phyloP scores from a whole-genome alignment of 768 basidiomycete genomes.

The Mycena vitilis region DNA sequence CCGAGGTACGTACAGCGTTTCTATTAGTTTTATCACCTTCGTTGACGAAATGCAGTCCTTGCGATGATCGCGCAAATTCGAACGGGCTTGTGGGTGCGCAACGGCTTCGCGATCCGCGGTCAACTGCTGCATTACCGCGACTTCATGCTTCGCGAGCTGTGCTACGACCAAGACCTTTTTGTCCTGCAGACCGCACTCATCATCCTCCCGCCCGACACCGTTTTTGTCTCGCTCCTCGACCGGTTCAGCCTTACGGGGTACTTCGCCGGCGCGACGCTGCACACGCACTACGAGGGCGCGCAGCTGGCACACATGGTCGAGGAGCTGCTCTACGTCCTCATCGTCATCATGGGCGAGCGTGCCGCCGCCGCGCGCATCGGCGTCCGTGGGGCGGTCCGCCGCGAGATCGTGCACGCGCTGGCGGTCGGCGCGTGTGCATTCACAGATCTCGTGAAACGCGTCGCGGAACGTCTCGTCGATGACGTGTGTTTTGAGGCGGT shows the following conservation, averaged over 20 bases:
- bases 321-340: conserved; percentile 88
- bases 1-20: conserved; percentile 72
- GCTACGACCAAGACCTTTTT: conserved; percentile 94
- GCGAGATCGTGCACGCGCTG: conserved; percentile 92
- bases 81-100: conserved; percentile 96
- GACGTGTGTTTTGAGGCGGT: conserved; percentile 85
- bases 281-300: conserved; percentile 71
- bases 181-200: conserved; percentile 87
- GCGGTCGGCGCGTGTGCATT: conserved; percentile 90
- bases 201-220: conserved; percentile 79
- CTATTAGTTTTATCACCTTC: neutral
- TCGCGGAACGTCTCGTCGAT: conserved; percentile 90
- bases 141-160: conserved; percentile 93
- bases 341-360: conserved; percentile 87
- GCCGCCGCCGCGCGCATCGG: conserved; percentile 78
- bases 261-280: conserved; percentile 76
- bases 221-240: conserved; percentile 89
- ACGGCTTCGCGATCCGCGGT: conserved; percentile 94
- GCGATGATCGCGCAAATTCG: conserved; percentile 95
- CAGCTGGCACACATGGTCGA: conserved; percentile 91
- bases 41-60: conserved; percentile 63
- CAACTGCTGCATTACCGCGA: conserved; percentile 97
- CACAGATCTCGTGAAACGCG: conserved; percentile 90
- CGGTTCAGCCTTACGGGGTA: conserved; percentile 86
- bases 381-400: conserved; percentile 70